phyloP scores from a whole-genome alignment of 1,284 basidiomycete species.

The Apiotrichum sp. region DNA sequence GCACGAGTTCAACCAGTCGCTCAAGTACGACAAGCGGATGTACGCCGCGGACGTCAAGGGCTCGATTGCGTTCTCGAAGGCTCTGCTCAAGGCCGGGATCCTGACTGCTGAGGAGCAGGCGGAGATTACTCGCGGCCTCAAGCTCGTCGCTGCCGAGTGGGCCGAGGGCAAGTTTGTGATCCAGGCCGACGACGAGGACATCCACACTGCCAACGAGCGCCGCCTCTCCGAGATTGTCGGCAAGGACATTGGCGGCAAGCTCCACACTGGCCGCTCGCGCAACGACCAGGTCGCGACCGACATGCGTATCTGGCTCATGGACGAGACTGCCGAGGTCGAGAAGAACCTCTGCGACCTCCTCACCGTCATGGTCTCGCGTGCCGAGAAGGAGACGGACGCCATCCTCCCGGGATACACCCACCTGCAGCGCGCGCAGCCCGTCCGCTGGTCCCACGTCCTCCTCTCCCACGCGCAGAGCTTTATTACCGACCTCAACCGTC shows the following conservation, averaged over 20 bases:
- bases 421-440: conserved; percentile 92
- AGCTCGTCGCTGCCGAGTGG: conserved; percentile 79
- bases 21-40: conserved; percentile 93
- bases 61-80: conserved; percentile 92
- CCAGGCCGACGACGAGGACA: conserved; percentile 87
- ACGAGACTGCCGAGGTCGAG: conserved; percentile 67
- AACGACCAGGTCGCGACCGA: conserved; percentile 99
- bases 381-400: conserved; percentile 83
- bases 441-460: conserved; percentile 95
- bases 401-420: conserved; percentile 96
- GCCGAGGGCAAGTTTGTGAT: conserved; percentile 66
- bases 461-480: conserved; percentile 93
- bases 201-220: conserved; percentile 98
- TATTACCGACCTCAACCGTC: conserved; percentile 75
- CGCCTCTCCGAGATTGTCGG: conserved; percentile 90
- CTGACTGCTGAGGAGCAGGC: conserved; percentile 67
- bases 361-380: conserved; percentile 80
- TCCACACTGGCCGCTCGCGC: conserved; percentile 91
- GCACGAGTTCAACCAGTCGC: conserved; percentile 92
- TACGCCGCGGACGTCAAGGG: conserved; percentile 84
- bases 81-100: conserved; percentile 71
- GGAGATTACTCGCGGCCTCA: conserved; percentile 72
- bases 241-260: conserved; percentile 71
- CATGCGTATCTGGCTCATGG: conserved; percentile 90
- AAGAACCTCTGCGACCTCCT: conserved; percentile 71